Conservation (phyloP, 106 monocot genomes). For the Alisma plantagoaquatica region DNA sequence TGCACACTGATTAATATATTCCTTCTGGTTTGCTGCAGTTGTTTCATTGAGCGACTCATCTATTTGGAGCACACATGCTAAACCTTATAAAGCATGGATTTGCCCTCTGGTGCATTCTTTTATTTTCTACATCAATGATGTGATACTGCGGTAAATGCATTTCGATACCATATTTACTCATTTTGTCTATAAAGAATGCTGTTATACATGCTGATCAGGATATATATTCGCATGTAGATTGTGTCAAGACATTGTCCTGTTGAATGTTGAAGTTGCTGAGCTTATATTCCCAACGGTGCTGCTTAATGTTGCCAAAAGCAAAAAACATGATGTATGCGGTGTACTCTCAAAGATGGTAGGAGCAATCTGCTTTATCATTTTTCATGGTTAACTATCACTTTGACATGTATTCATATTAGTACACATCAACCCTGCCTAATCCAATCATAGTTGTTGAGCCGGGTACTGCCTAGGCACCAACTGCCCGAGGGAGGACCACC, state of each 20-base stretch:
- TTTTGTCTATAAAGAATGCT: too few relatives aligned
- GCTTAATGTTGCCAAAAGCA: slow-evolving; percentile 43
- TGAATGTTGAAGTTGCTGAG: slow-evolving; percentile 75
- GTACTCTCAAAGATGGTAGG: slow-evolving; percentile 73
- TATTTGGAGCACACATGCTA: slow-evolving; percentile 56
- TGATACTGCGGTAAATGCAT: slow-evolving; percentile 66
- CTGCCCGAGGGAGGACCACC: too few relatives aligned
- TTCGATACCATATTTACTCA: too few relatives aligned
- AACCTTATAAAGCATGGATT: slow-evolving; percentile 64
- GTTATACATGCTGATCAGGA: too few relatives aligned
- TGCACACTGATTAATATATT: too few relatives aligned
- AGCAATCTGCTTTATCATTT: too few relatives aligned
- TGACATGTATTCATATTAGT: too few relatives aligned
- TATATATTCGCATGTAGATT: slow-evolving; percentile 69
- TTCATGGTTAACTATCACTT: too few relatives aligned
- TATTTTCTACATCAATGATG: slow-evolving; percentile 47
- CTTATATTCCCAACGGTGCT: slow-evolving; percentile 66
- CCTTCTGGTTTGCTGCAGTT: slow-evolving; percentile 5
- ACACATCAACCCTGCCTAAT: too few relatives aligned
- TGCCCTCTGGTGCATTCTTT: slow-evolving; percentile 71
- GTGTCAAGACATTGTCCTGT: slow-evolving; percentile 59
- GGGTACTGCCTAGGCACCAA: too few relatives aligned
- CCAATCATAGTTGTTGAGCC: too few relatives aligned
- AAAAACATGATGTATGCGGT: slow-evolving; percentile 38
- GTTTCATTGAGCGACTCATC: slow-evolving; percentile 25